Base-by-base conservation (phyloP, 352 stramenopile species). In the Pseudoperonospora humuli region DNA sequence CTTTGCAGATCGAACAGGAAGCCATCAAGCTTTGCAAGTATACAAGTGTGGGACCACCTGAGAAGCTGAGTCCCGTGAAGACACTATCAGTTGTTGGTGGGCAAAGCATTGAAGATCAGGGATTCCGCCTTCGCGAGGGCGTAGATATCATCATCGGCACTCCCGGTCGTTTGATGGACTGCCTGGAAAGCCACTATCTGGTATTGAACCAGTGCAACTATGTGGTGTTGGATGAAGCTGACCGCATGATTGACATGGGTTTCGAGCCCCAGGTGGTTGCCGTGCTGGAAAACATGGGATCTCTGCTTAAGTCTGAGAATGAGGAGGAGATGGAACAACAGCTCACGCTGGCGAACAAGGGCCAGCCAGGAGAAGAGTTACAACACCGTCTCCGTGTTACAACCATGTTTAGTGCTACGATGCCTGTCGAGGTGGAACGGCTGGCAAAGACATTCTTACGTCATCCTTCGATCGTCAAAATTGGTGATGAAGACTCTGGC, bases 141-240 rank as follows among this genome's bases (percentile, higher is more conserved):
- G 82, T 98, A 10, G 95, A 99, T 52, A 94, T 99, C 23, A 92
- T 99, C 31, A 97, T 99, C 17, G 96, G 93, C 27, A 99, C 97
- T 4, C 97, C 97, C 2, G 97, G 97, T 41, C 86, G 97, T 38
- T 86, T 99, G 3, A 96, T 96, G 62, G 96, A 99, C 55, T 98
- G 87, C 66, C 61, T 99, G 19, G 92, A 99, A 57, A 97, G 89
- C 62, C 85, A 95, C 35, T 98, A 98, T 61, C 54, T 99, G 29
- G 95, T 99, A 37, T 67, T 99, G 13, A 98, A 99, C 66, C 96
- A 99, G 72, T 98, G 95, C 57, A 98, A 96, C 53, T 99, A 98
- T 58, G 87, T 99, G 34, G 95, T 99, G 6, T 50, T 99, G 35
- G 97, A 99, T 72, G 97, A 99, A 69, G 96, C 95, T 3, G 97